Conservation (phyloP, 495 filamentous ascomycete species). For the Neurospora sp. region DNA sequence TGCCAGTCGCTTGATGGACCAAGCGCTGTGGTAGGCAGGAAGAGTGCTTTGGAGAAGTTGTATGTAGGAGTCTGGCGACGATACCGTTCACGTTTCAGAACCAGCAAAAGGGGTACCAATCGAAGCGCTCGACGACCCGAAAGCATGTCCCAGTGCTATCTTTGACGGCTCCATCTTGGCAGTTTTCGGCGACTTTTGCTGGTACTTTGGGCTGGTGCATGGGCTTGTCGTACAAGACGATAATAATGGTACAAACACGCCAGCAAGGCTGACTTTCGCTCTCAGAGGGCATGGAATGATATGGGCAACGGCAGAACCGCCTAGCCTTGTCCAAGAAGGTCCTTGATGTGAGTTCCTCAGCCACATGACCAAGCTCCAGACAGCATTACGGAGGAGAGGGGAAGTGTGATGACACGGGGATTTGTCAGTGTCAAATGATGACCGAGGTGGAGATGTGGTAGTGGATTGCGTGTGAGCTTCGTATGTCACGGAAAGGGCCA, state of each 20-base stretch:
- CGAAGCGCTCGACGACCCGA: background rate
- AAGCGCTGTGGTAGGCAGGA: background rate
- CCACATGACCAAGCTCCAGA: background rate
- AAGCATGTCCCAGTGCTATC: background rate
- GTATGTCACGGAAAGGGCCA: background rate
- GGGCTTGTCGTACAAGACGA: background rate
- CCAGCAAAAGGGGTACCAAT: background rate
- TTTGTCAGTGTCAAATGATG: background rate
- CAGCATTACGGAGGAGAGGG: background rate
- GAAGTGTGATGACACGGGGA: background rate
- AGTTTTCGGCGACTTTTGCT: background rate
- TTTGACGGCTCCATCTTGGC: background rate
- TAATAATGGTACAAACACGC: background rate
- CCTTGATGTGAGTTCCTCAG: background rate
- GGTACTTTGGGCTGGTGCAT: background rate
- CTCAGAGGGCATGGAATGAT: background rate
- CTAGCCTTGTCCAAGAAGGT: background rate
- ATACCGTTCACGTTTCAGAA: background rate
- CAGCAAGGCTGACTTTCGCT: background rate
- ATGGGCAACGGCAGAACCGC: background rate
- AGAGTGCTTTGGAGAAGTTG: background rate
- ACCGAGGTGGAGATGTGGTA: background rate
- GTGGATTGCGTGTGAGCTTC: background rate
- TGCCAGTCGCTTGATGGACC: background rate
- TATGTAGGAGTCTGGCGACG: background rate